phyloP scores from a whole-genome alignment of 2,329 filamentous ascomycete species.

The Fusarium napiforme region DNA sequence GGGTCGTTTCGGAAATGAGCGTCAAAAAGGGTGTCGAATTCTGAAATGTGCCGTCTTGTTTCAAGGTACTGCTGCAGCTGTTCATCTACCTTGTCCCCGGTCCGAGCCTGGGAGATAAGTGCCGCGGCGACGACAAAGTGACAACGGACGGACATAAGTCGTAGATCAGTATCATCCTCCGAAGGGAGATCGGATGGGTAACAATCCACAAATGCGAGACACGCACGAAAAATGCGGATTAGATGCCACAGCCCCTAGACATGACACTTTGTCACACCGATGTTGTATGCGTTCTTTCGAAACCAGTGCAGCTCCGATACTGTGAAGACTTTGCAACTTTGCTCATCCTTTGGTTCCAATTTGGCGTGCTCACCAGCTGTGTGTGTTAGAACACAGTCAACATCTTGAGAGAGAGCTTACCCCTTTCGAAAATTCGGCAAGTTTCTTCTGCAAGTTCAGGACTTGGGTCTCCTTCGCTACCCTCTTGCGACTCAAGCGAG shows the following conservation, averaged over 20 bases:
- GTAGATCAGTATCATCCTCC: constrained; percentile 59
- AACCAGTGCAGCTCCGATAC: constrained; percentile 83
- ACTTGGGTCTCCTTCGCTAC: not conserved
- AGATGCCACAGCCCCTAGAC: constrained; percentile 64
- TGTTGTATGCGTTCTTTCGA: constrained; percentile 82
- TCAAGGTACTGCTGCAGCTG: constrained; percentile 71
- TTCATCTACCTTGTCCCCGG: constrained; percentile 59
- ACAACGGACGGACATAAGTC: constrained; percentile 73
- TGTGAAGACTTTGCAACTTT: constrained; percentile 65
- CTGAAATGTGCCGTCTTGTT: constrained; percentile 68
- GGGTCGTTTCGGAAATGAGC: constrained; percentile 53
- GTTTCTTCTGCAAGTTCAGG: constrained; percentile 57
- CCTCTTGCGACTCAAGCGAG: constrained; percentile 53
- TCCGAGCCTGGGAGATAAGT: constrained; percentile 62
- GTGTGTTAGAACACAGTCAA: constrained; percentile 14
- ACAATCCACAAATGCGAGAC: constrained; percentile 61
- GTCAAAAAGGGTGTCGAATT: constrained; percentile 71
- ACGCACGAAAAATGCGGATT: constrained; percentile 66
- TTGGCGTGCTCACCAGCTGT: constrained; percentile 46
- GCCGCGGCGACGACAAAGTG: constrained; percentile 72
- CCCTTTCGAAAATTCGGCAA: constrained; percentile 61
- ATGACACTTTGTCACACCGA: constrained; percentile 71
- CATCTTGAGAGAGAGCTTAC: constrained; percentile 43
- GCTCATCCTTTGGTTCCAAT: constrained; percentile 51
- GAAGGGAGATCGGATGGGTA: constrained; percentile 61